Evolutionary conservation across 2,329 filamentous ascomycete species (phyloP), one percentile per base, ranked within the genome.

Genomic region (Aspergillus versicolor): DNA sequence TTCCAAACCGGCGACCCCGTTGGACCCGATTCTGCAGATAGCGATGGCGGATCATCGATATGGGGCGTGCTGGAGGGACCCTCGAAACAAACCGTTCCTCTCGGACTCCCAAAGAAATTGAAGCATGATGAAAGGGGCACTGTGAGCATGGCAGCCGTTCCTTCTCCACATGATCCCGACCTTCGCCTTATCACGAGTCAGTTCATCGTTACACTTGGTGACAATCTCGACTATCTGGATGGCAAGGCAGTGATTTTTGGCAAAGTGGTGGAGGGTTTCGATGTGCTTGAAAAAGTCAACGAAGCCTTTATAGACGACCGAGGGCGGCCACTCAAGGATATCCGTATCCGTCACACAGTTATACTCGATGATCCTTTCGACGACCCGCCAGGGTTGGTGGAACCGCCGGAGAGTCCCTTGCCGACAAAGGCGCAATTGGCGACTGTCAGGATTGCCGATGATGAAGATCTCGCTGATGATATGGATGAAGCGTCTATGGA

Each of bases 1-100:
- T 96, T 96, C 76, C 93, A 97, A 76, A 95, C 91, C 32, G 93
- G 93, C 72, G 94, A 97, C 70, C 93, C 93, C 12, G 87, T 97
- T 52, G 93, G 94, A 12, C 93, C 92, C 12, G 85, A 89, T 56
- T 90, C 91, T 13, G 80, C 85, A 65, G 86, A 92, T 46, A 96
- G 92, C 66, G 91, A 97, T 84, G 93, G 93, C 64, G 93, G 94
- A 63, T 89, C 88, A 47, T 96, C 91, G 43, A 91, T 97, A 79
- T 97, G 93, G 93, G 92, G 92, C 42, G 74, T 91, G 53, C 73
- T 96, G 24, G 85, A 90, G 22, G 87, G 82, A 63, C 80, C 88
- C 13, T 80, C 87, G 17, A 87, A 88, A 67, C 88, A 88, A 67
- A 89, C 88, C 3, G 97, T 97, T 70, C 81, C 85, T 9, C 89